Percentiles rank a stretch among this genome's conserved stretches.
Evolutionary conservation across 2,329 filamentous ascomycete genomes (phyloP).

Genomic region (Pseudogymnoascus sp.): DNA sequence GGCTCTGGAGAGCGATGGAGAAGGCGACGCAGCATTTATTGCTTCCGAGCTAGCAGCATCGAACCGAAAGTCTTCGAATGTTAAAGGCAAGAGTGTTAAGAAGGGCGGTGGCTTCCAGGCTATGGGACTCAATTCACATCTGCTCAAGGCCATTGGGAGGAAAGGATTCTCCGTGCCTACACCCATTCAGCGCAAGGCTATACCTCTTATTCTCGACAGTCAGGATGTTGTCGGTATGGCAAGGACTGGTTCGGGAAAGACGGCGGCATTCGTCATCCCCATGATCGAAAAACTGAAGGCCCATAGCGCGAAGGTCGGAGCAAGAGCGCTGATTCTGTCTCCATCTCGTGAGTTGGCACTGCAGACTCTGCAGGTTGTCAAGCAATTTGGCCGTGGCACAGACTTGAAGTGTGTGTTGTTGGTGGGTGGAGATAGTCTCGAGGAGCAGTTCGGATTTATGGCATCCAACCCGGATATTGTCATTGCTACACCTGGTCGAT

Average conservation of each 20-base stretch:
- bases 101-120: conserved; percentile 95
- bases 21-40: conserved; percentile 83
- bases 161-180: conserved; percentile 97
- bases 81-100: conserved; percentile 80
- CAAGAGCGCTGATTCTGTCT: conserved; percentile 79
- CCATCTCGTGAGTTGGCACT: conserved; percentile 90
- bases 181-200: conserved; percentile 93
- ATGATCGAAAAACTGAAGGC: conserved; percentile 92
- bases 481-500: conserved; percentile 93
- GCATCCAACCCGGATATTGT: conserved; percentile 92
- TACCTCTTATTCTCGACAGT: conserved; percentile 79
- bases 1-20: conserved; percentile 48
- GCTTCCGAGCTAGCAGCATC: conserved; percentile 78
- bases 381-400: conserved; percentile 83
- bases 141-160: conserved; percentile 82
- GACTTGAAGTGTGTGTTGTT: conserved; percentile 85
- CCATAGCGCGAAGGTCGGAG: conserved; percentile 80
- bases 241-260: conserved; percentile 96
- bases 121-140: conserved; percentile 77
- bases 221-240: conserved; percentile 99
- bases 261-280: conserved; percentile 93
- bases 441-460: conserved; percentile 92
- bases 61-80: conserved; percentile 74
- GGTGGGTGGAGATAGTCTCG: conserved; percentile 89
- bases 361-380: conserved; percentile 92